Evolutionary conservation across 345 rosid genomes (phyloP).

Genomic region (Dipteronia dyeriana): DNA sequence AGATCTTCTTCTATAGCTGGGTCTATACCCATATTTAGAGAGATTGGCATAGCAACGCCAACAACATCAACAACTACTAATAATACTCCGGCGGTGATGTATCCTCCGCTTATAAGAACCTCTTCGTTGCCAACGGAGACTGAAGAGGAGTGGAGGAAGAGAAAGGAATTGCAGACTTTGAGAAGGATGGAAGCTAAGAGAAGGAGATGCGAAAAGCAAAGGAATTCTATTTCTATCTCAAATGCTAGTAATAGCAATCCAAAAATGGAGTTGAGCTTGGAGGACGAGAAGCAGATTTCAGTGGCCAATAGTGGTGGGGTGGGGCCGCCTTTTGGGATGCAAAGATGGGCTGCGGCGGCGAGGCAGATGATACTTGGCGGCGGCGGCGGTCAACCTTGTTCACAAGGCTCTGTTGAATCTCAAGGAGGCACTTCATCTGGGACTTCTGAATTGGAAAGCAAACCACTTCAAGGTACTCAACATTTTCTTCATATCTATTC

Average conservation of each 20-base stretch:
- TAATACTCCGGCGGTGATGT: slow-evolving; percentile 27
- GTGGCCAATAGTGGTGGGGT: slow-evolving; percentile 17
- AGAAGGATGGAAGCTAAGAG: slow-evolving; percentile 90
- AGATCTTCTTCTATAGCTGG: slow-evolving; percentile 83
- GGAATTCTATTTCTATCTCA: slow-evolving; percentile 38
- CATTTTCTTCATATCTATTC: slow-evolving; percentile 2
- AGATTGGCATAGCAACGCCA: slow-evolving; percentile 23
- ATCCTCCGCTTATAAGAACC: slow-evolving; percentile 61
- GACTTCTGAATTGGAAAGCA: slow-evolving; percentile 63
- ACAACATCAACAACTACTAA: neutral
- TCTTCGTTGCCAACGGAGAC: slow-evolving; percentile 87
- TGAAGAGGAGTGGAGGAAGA: slow-evolving; percentile 92
- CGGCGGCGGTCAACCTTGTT: slow-evolving; percentile 39
- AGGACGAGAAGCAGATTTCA: slow-evolving; percentile 36
- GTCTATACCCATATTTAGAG: slow-evolving; percentile 38
- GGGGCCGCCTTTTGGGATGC: slow-evolving; percentile 38
- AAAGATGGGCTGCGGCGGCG: slow-evolving; percentile 42
- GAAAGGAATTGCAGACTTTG: slow-evolving; percentile 76
- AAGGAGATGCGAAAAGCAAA: slow-evolving; percentile 83
- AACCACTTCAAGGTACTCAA: slow-evolving; percentile 54
- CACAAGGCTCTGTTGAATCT: slow-evolving; percentile 62
- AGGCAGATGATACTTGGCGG: slow-evolving; percentile 25
- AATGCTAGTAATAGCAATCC: neutral
- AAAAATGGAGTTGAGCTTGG: slow-evolving; percentile 30
- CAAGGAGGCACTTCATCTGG: slow-evolving; percentile 65